These are phyloP conservation scores for Fusarium tjaetaba DNA, from an alignment of 2,329 filamentous ascomycete genomes.

Conservation along the genomic window DNA sequence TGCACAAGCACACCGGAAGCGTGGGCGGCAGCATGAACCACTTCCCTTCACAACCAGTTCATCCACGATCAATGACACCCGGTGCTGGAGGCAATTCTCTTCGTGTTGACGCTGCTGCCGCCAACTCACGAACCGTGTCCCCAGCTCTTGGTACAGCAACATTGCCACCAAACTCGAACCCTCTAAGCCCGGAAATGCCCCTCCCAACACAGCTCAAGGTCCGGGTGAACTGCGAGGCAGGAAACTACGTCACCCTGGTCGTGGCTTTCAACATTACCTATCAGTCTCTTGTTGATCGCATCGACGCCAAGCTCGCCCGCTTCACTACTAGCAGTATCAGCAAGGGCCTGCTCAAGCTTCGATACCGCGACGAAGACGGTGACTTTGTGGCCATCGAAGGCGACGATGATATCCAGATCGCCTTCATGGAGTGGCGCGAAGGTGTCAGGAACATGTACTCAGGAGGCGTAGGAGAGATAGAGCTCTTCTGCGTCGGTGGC, in stretches of 20 bases:
- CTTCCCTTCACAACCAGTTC: constrained; percentile 65
- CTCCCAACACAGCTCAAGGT: constrained; percentile 87
- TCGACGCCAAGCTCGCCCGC: constrained; percentile 91
- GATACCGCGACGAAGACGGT: constrained; percentile 91
- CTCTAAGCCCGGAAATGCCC: constrained; percentile 60
- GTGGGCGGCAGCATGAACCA: constrained; percentile 64
- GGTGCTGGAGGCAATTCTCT: constrained; percentile 50
- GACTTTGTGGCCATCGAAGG: constrained; percentile 94
- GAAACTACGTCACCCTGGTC: constrained; percentile 93
- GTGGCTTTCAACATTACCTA: constrained; percentile 96
- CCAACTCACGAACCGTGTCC: constrained; percentile 57
- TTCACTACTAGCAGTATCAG: constrained; percentile 87
- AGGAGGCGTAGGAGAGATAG: constrained; percentile 86
- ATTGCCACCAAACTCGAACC: constrained; percentile 36
- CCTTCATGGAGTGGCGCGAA: constrained; percentile 94
- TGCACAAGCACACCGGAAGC: constrained; percentile 60
- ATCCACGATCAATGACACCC: constrained; percentile 59
- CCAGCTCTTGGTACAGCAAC: constrained; percentile 55
- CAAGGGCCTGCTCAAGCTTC: constrained; percentile 83
- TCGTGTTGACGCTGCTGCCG: constrained; percentile 51
- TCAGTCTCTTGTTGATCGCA: constrained; percentile 91
- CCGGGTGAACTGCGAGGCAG: constrained; percentile 87
- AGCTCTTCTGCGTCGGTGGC: constrained; percentile 79
- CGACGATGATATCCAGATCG: constrained; percentile 95
- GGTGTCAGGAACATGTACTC: constrained; percentile 65